These are phyloP conservation scores for Collariella sp. DNA, from an alignment of 495 filamentous ascomycete genomes.

Conservation along the genomic window DNA sequence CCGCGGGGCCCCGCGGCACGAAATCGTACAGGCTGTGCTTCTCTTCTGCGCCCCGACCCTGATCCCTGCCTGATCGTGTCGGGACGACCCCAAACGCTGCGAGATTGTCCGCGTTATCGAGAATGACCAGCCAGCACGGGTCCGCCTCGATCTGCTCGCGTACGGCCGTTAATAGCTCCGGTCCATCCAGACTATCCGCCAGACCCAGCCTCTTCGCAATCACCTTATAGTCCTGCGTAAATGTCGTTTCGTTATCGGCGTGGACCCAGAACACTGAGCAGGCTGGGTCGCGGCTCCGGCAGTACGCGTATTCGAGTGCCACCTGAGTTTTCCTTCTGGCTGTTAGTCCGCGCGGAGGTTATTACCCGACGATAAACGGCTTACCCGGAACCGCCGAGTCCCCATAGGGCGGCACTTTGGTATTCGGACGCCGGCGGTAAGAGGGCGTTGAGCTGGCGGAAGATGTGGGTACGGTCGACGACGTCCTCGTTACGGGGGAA, in stretches of 20 bases:
- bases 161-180: slow-evolving; percentile 4
- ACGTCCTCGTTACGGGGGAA: background rate
- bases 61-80: background rate
- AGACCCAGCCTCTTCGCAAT: too few relatives aligned
- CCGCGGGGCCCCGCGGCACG: slow-evolving; percentile 12
- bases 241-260: slow-evolving; percentile 14
- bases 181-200: slow-evolving; percentile 1
- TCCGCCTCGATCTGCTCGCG: slow-evolving; percentile 10
- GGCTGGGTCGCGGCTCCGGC: slow-evolving; percentile 15
- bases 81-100: slow-evolving; percentile 13
- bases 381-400: slow-evolving; percentile 45
- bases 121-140: slow-evolving; percentile 28
- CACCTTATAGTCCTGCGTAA: too few relatives aligned
- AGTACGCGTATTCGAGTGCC: slow-evolving; percentile 24
- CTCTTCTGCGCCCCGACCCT: background rate
- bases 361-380: background rate
- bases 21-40: slow-evolving; percentile 2
- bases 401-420: slow-evolving; percentile 26
- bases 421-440: too few relatives aligned
- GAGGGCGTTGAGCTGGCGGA: too few relatives aligned
- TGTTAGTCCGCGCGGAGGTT: background rate
- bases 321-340: slow-evolving; percentile 19
- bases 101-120: slow-evolving; percentile 34
- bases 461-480: background rate
- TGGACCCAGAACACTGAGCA: slow-evolving; percentile 30